Conservation (phyloP, 1,284 basidiomycete genomes). For the Tilletia indica region DNA sequence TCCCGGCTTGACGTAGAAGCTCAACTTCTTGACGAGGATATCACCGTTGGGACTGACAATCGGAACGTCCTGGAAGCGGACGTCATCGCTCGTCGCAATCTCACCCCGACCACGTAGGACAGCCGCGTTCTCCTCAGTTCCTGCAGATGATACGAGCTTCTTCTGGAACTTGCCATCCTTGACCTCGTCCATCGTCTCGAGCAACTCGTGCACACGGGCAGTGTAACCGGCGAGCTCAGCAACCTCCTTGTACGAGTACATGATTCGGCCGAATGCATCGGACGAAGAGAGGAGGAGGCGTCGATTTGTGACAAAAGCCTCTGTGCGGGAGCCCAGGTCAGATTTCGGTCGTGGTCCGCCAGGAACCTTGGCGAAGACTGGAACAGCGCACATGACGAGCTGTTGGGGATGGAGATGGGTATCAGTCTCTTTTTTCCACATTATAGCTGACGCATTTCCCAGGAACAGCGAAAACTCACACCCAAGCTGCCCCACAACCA, state of each 20-base stretch:
- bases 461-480: constrained; percentile 58
- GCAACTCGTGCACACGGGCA: constrained; percentile 78
- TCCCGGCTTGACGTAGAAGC: constrained; percentile 84
- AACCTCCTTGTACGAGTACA: constrained; percentile 92
- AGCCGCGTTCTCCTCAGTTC: constrained; percentile 75
- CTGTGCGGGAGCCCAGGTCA: constrained; percentile 54
- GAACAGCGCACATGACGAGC: constrained; percentile 86
- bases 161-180: constrained; percentile 84
- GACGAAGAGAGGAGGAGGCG: constrained; percentile 72
- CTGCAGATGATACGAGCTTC: constrained; percentile 69
- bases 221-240: constrained; percentile 95
- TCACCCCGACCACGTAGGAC: constrained; percentile 77
- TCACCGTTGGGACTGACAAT: constrained; percentile 96
- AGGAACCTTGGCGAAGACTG: constrained; percentile 85
- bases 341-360: constrained; percentile 58
- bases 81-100: constrained; percentile 64
- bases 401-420: constrained; percentile 24
- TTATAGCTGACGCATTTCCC: neutral
- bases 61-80: constrained; percentile 87
- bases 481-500: constrained; percentile 95
- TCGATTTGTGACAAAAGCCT: constrained; percentile 82
- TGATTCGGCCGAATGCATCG: constrained; percentile 66
- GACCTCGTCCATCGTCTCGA: constrained; percentile 89
- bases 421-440: constrained; percentile 2
- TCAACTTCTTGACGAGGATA: constrained; percentile 72